Percentiles rank a stretch among this genome's conserved stretches.
Conservation (phyloP, 441 rosid species). For the Arabidopsis lyrata region DNA sequence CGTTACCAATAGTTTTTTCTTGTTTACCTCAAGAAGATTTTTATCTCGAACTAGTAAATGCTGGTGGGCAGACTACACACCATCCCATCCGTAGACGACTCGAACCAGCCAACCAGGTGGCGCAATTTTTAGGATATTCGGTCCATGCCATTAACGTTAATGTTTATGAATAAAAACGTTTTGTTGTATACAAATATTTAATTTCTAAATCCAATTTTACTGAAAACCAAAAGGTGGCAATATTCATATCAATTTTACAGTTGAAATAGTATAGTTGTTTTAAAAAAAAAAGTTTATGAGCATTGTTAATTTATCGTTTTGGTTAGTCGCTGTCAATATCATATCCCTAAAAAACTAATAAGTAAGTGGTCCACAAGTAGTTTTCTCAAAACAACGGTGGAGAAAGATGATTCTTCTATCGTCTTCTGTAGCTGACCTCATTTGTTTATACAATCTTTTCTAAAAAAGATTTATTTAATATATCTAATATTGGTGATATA, state of each 20-base stretch:
- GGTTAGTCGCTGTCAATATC: slow-evolving; percentile 4
- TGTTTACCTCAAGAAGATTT: no score
- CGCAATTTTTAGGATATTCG: neutral
- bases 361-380: slow-evolving; percentile 33
- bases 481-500: no score
- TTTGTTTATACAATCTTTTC: neutral
- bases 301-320: neutral
- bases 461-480: neutral
- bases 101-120: no score
- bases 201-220: neutral
- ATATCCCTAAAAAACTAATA: slow-evolving; percentile 8
- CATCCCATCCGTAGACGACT: no score
- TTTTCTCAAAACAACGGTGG: slow-evolving; percentile 29
- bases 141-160: no score
- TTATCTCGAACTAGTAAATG: no score
- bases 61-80: no score
- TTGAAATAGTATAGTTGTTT: no score
- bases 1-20: no score
- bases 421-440: slow-evolving; percentile 15
- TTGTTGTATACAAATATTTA: neutral
- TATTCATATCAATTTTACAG: neutral
- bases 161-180: no score
- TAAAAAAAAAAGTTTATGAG: no score
- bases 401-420: slow-evolving; percentile 31
- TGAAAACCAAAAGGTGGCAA: neutral